Base-by-base conservation (phyloP, 148 eudicot genomes). In the Amaranthus cruentus region DNA sequence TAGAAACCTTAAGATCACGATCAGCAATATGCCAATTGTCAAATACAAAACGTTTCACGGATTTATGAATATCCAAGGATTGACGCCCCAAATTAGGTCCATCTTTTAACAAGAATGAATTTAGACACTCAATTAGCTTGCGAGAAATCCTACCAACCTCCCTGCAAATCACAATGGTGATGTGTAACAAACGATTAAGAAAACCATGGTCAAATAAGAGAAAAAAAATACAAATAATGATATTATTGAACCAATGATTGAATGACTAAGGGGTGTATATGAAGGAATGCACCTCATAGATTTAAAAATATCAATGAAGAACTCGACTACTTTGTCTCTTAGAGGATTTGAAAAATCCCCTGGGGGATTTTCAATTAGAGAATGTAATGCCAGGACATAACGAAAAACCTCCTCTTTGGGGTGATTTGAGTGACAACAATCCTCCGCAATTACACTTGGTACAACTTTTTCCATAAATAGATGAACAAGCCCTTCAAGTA, bases 301-400 rank as follows among this genome's bases (percentile, higher is more conserved):
- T 74, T 87, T 79, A 73, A 92, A 95, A 63, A 91, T 85, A 62
- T 64, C 82, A 55, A 84, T 64, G 75, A 95, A 87, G 66, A 91
- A 88, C 65, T 76, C 81, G 53, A 87, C 86, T 70, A 95, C 77
- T 63, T 84, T 92, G 69, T 85, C 86, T 51, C 96, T 88, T 43
- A 95, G 84, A 82, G 69, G 81, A 71, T 78, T 87, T 44, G 94
- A 88, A 80, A 90, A 90, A 83, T 92, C 99, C 69, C 96, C 99
- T 38, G 99, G 99, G 64, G 99, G 97, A 77, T 90, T 95, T 82
- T 87, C 94, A 73, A 95, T 87, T 75, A 95, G 88, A 62, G 90
- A 87, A 76, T 91, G 97, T 54, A 95, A 88, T 46, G 91, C 87
- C 80, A 83, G 76, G 62, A 89, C 82, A 73, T 76, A 84, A 48